A percentile compares a stretch with the other conserved stretches of the same genome.
Evolutionary conservation across 177 flowering plant species (phyloP).

Genomic region (Telopea speciosissima): DNA sequence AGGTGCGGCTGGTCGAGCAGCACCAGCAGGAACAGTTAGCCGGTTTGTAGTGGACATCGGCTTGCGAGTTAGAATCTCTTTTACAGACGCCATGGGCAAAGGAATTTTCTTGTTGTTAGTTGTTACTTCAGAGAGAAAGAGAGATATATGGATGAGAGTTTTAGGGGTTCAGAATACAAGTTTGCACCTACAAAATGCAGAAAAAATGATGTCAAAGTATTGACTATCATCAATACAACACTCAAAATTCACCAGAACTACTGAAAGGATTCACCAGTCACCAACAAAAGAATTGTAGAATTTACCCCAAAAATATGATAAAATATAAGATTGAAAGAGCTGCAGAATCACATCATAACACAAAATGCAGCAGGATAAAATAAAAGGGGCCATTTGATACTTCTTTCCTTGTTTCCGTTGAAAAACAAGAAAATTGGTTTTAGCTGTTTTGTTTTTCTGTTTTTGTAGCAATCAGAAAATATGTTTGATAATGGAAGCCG

Average conservation of each 20-base stretch:
- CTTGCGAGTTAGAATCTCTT: slow-evolving; percentile 74
- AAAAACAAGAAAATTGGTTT: too few relatives aligned
- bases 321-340: too few relatives aligned
- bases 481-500: too few relatives aligned
- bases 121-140: background rate
- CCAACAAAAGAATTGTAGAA: background rate
- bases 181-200: background rate
- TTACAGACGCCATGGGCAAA: slow-evolving; percentile 49
- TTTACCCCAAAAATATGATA: too few relatives aligned
- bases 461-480: too few relatives aligned
- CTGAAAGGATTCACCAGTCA: background rate
- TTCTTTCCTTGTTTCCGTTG: too few relatives aligned
- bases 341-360: too few relatives aligned
- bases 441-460: too few relatives aligned
- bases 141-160: background rate
- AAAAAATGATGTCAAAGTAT: background rate
- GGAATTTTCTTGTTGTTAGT: background rate
- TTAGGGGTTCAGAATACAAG: background rate
- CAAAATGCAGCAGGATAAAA: too few relatives aligned
- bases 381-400: too few relatives aligned
- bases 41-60: slow-evolving; percentile 83
- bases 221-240: too few relatives aligned
- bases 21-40: slow-evolving; percentile 86
- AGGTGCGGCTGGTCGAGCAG: slow-evolving; percentile 81
- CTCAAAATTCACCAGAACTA: background rate